Evolutionary conservation across 371 early-diverging fungal species (phyloP), one percentile per base, ranked within the genome.

Genomic region (Lichtheimia hyalospora): DNA sequence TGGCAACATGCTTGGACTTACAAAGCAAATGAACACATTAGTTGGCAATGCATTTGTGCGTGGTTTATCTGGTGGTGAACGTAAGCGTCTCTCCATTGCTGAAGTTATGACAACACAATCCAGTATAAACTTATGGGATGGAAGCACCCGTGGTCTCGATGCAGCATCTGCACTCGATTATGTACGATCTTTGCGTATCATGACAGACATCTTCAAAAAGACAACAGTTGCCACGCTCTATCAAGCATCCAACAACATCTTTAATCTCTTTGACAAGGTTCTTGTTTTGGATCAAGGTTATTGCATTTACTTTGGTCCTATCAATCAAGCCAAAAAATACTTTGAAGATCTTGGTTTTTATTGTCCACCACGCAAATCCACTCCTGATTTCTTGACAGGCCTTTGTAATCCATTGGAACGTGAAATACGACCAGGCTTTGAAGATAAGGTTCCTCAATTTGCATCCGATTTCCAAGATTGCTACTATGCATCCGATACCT

Each of bases 141-240:
- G 92, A 24, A 88, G 92, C 40, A 93, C 93, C 0, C 86, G 89
- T 60, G 96, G 97, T 57, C 78, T 98, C 18, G 98, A 98, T 76
- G 86, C 93, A 12, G 88, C 92, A 40, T 93, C 92, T 18, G 94
- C 97, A 15, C 77, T 92, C 0, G 91, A 92, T 67, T 90, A 89
- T 58, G 78, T 86, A 25, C 77, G 85, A 39, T 84, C 87, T 5
- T 71, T 92, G 2, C 82, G 89, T 56, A 84, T 90, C 43, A 75
- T 87, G 68, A 87, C 89, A 12, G 83, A 88, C 54, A 65, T 84
- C 7, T 60, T 80, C 27, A 74, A 88, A 28, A 85, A 82, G 54
- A 85, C 90, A 13, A 85, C 89, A 3, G 64, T 89, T 51, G 79
- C 84, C 10, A 76, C 86, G 3, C 71, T 89, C 14, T 89, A 89